A percentile compares a stretch with the other conserved stretches of the same genome.
Conservation (phyloP, 305 asterid species). For the Fraxinus velutina region DNA sequence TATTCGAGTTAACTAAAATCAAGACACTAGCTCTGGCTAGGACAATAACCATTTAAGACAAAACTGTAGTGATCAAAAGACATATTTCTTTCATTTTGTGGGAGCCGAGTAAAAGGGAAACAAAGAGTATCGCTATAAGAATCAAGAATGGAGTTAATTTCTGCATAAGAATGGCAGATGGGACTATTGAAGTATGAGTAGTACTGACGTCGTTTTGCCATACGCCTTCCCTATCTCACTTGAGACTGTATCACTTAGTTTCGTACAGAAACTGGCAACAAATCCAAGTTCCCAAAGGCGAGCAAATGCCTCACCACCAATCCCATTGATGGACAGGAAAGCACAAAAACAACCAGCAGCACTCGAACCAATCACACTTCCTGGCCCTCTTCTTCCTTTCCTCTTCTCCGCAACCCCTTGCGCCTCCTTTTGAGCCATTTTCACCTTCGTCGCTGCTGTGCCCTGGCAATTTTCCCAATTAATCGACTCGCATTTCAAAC, state of each 20-base stretch:
- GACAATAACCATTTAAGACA: background rate
- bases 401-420: conserved; percentile 96
- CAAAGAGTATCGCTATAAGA: background rate
- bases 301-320: conserved; percentile 64
- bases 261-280: conserved; percentile 92
- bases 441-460: conserved; percentile 85
- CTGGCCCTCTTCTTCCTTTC: conserved; percentile 91
- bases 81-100: no score
- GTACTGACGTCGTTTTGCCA: conserved; percentile 86
- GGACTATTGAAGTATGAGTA: conserved; percentile 16
- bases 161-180: background rate
- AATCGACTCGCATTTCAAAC: conserved; percentile 9
- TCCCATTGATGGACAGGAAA: conserved; percentile 57
- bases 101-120: background rate
- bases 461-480: conserved; percentile 46
- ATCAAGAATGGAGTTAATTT: background rate
- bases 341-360: conserved; percentile 94
- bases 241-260: conserved; percentile 91
- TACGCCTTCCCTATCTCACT: conserved; percentile 98
- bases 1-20: background rate
- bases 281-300: conserved; percentile 81
- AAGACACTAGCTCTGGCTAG: background rate
- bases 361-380: conserved; percentile 95
- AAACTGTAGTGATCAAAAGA: background rate
- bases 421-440: conserved; percentile 92